Evolutionary conservation across 768 basidiomycete species (phyloP).

Genomic region (Punctularia strigosozonata): DNA sequence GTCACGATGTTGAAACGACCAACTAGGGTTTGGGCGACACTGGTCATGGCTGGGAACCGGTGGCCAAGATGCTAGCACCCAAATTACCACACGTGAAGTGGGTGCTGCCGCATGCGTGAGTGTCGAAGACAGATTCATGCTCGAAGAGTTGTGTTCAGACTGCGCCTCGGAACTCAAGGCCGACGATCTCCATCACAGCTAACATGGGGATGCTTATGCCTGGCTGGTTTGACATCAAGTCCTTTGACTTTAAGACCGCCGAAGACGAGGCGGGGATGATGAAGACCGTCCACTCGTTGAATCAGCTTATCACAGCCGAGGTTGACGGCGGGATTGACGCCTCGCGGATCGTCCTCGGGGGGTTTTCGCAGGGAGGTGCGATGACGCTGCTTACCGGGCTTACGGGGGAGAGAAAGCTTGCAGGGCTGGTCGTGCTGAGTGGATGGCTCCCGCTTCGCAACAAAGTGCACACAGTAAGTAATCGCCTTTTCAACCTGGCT

Average conservation of each 20-base stretch:
- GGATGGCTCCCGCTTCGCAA: conserved; percentile 65
- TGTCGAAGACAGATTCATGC: conserved; percentile 5
- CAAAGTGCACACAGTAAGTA: conserved; percentile 53
- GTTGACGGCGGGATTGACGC: conserved; percentile 58
- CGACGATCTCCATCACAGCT: conserved; percentile 52
- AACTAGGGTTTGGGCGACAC: conserved; percentile 64
- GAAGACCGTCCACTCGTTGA: conserved; percentile 45
- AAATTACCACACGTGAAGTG: conserved; percentile 73
- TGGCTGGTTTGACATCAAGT: conserved; percentile 65
- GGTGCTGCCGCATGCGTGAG: conserved; percentile 78
- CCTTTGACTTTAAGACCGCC: conserved; percentile 42
- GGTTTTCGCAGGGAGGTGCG: conserved; percentile 80
- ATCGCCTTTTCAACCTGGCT: neutral
- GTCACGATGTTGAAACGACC: neutral
- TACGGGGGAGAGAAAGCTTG: conserved; percentile 53
- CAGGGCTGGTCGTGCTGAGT: conserved; percentile 61
- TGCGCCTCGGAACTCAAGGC: conserved; percentile 23
- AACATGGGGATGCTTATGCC: conserved; percentile 64
- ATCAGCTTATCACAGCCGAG: conserved; percentile 63
- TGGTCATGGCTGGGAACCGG: conserved; percentile 66
- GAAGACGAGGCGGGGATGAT: conserved; percentile 80
- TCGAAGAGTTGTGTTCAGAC: neutral
- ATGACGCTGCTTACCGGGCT: conserved; percentile 71
- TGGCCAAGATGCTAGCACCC: conserved; percentile 58
- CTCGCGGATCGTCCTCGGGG: conserved; percentile 70